Evolutionary conservation across 2,329 filamentous ascomycete genomes (phyloP), one percentile per base, ranked within the genome.

Genomic region (Penicillium sp.): DNA sequence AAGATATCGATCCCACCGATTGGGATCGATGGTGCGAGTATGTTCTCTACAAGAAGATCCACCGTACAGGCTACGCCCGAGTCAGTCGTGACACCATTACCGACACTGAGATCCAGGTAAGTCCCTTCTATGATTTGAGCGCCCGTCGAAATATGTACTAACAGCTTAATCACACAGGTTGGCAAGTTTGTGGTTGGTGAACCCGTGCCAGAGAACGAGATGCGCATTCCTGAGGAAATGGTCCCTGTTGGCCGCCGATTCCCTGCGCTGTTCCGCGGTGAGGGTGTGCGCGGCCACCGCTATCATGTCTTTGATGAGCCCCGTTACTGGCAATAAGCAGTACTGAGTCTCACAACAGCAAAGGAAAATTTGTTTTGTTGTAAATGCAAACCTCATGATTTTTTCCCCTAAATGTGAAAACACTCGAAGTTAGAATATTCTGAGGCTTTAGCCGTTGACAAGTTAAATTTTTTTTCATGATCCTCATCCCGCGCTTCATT

Each of bases 21-120:
- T 96, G 92, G 92, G 95, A 99, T 75, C 83, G 95, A 54, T 99
- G 95, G 95, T 99, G 95, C 80, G 93, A 99, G 80, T 99, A 99
- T 76, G 97, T 99, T 64, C 80, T 99, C 26, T 99, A 92, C 82
- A 97, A 97, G 81, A 88, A 88, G 13, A 78, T 99, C 61, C 88
- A 88, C 76, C 85, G 93, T 60, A 88, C 90, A 0, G 93, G 92
- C 1, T 99, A 99, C 73, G 95, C 95, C 4, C 83, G 95, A 53
- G 88, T 99, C 52, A 93, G 89, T 68, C 84, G 95, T 67, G 88
- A 88, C 66, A 96, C 91, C 1, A 98, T 99, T 66, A 99, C 95
- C 13, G 95, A 99, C 72, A 99, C 95, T 2, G 95, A 99, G 78
- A 82, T 99, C 54, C 95, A 99, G 81, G 90, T 87, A 78, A 69